Conservation (phyloP, 768 basidiomycete species). For the Clitopilus hobsonii region DNA sequence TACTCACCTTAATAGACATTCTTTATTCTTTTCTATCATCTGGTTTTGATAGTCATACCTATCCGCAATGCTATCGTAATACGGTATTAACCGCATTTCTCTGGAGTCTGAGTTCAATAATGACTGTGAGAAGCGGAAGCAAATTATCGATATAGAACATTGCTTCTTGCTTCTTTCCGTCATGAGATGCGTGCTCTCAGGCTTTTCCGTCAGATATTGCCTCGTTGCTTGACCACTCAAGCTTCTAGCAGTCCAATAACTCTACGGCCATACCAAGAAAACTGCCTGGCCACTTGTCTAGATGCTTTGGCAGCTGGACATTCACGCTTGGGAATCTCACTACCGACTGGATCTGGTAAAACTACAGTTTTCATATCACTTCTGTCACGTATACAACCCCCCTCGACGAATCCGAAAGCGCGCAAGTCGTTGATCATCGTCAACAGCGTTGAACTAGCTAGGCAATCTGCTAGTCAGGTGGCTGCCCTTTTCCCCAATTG, state of each 20-base stretch:
- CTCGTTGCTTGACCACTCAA: neutral
- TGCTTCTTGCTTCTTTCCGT: neutral
- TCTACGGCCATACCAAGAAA: constrained; percentile 86
- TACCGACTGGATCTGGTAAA: constrained; percentile 85
- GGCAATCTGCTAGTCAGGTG: constrained; percentile 78
- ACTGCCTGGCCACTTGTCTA: constrained; percentile 72
- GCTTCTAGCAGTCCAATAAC: constrained; percentile 16
- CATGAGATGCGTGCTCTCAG: neutral
- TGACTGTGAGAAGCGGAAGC: too few species aligned
- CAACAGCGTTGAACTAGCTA: constrained; percentile 84
- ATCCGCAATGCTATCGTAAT: constrained; percentile 28
- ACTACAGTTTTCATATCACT: constrained; percentile 90
- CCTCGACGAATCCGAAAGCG: constrained; percentile 36
- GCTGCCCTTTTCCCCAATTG: constrained; percentile 61
- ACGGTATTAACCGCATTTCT: constrained; percentile 6
- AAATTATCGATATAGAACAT: neutral
- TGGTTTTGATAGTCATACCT: constrained; percentile 40
- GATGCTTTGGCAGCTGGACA: constrained; percentile 64
- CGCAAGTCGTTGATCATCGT: constrained; percentile 76
- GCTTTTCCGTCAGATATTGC: neutral
- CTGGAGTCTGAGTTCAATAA: too few species aligned
- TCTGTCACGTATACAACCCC: constrained; percentile 56
- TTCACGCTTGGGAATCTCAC: constrained; percentile 75
- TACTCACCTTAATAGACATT: constrained; percentile 31
- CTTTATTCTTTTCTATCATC: constrained; percentile 22